Conservation (phyloP, 208 protist genomes). For the Naegleria fowleri region DNA sequence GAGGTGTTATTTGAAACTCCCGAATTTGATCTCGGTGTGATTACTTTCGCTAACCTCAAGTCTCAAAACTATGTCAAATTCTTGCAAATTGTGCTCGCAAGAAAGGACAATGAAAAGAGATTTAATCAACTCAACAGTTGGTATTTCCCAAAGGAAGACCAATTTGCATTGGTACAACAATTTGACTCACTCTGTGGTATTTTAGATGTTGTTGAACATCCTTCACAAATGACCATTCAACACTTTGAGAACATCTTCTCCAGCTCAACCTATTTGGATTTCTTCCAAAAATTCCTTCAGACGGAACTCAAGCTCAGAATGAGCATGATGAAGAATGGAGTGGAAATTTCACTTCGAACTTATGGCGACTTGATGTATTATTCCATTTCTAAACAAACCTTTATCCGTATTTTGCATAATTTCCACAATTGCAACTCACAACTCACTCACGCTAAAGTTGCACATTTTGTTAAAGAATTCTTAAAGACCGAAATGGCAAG, state of each 20-base stretch:
- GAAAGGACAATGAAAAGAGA: background rate
- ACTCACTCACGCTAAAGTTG: background rate
- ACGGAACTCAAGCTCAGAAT: background rate
- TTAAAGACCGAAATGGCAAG: background rate
- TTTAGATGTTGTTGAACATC: background rate
- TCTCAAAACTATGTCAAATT: background rate
- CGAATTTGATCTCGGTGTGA: background rate
- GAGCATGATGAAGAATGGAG: conserved; percentile 1
- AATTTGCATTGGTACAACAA: too few relatives aligned
- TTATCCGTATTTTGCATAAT: background rate
- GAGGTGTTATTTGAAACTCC: background rate
- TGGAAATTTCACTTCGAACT: background rate
- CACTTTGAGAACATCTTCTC: background rate
- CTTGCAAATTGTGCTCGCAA: background rate
- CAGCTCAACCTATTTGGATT: background rate
- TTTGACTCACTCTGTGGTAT: background rate
- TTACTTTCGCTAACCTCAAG: background rate
- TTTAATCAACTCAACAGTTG: background rate
- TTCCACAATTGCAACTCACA: background rate
- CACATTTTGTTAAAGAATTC: background rate
- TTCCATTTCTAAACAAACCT: background rate
- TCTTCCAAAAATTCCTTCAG: background rate
- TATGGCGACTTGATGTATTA: background rate
- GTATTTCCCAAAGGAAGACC: background rate
- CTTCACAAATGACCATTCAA: background rate